Evolutionary conservation across 306 rosid genomes (phyloP), one percentile per base, ranked within the genome.

Genomic region (Ammopiptanthus mongolicus): DNA sequence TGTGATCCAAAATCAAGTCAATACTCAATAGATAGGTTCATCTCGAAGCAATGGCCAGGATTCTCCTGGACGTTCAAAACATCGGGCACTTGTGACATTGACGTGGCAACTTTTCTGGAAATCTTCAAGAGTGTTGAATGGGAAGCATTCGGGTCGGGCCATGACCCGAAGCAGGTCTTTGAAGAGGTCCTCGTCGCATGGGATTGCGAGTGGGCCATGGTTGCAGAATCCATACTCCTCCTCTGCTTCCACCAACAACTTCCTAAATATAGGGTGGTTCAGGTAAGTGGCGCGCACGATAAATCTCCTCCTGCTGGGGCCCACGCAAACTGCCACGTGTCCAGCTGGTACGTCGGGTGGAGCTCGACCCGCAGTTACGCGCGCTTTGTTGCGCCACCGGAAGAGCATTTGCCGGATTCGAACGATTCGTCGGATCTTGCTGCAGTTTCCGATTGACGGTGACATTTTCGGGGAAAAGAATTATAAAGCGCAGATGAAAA

Each of bases 191-290:
- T 95, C 98, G 68, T 90, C 91, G 82, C 97, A 95, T 1, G 98
- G 98, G 63, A 94, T 83, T 8, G 82, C 76, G 10, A 94, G 83
- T 0, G 96, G 98, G 1, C 98, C 98, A 8, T 82, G 74, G 87
- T 87, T 90, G 42, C 91, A 72, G 75, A 91, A 95, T 0, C 98
- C 98, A 82, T 95, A 95, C 79, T 95, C 97, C 23, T 95, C 98
- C 37, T 91, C 98, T 34, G 97, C 97, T n/a, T 83, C 68, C 3
- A 42, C 59, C 8, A 95, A 93, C 65, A 95, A 96, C 80, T 75
- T 86, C 84, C 82, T 77, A 89, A 95, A 95, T 82, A 95, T 73
- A 3, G 97, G 98, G 71, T 95, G 98, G 83, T 95, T 95, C 84
- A 95, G 80, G 81, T 88, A 69, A 23, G 87, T 83, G 2, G 97